Base-by-base conservation (phyloP, 2,329 filamentous ascomycete species). In the Colletotrichum sp. region DNA sequence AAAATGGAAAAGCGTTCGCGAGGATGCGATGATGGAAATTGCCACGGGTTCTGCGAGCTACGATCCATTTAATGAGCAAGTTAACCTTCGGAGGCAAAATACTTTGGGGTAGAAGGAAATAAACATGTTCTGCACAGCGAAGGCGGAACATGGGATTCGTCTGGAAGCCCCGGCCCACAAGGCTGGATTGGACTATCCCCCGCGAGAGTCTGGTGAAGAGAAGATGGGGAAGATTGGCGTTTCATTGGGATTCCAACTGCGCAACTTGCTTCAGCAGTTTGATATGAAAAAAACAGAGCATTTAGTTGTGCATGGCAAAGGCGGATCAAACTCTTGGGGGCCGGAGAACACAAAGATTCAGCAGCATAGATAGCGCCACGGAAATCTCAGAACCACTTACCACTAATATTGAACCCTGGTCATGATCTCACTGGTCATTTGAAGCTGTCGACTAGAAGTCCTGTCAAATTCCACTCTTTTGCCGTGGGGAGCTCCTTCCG, bases 401-500 rank as follows among this genome's bases (percentile, higher is more conserved):
- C 0, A 3, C 39, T 44, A 0, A n/a, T 44, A 12, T 4, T 11
- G 8, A n/a, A 44, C 9, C 19, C 39, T 44, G 8, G 3, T n/a
- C 9, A 2, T 44, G 5, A n/a, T n/a, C 12, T n/a, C 3, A 44
- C 39, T n/a, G 19, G 9, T 3, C 3, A 44, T n/a, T 44, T 19
- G 8, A 6, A n/a, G 9, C 3, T 6, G 0, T 44, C 1, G 39
- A 44, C 39, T 19, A 44, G 8, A 19, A 6, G 39, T n/a, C 19
- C 0, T 44, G 9, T 19, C 19, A 0, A 48, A 3, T n/a, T n/a
- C 0, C 2, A 0, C 9, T 48, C 19, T 0, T 12, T n/a, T n/a
- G 19, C 39, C 7, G 3, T 3, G 39, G 39, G 5, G 7, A n/a
- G 2, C 39, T 48, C 39, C 39, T 48, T 48, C 39, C 19, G 9